Base-by-base conservation (phyloP, 306 rosid species). In the Acacia confusa region DNA sequence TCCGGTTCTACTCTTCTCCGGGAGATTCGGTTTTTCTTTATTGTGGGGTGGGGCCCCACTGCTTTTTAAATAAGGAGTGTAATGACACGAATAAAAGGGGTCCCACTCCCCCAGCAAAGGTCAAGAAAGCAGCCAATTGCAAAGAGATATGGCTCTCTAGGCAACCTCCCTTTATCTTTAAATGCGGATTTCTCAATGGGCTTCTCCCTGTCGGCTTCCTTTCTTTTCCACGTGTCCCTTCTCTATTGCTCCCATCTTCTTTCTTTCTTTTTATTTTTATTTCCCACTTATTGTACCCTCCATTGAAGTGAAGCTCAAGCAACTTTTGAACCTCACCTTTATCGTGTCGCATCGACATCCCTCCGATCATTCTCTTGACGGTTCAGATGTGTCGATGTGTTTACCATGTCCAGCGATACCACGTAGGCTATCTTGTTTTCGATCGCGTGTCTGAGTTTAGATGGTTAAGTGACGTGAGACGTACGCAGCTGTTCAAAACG, bases 71-170 rank as follows among this genome's bases (percentile, higher is more conserved):
- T 63, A 64, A 70, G 52, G 82, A 75, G 84, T 40, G 79, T 76
- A 70, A 77, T 43, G 82, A 68, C 74, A 81, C 68, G 76, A 72
- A 70, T 60, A 38, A 34, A 36, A 52, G 68, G 94, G 98, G 92
- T 0, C 97, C 97, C 96, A 85, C 84, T 86, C 82, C 87, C 34
- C 52, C 20, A 32, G 17, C 70, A 72, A 74, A 88, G 86, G 93
- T 92, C 96, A 92, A 94, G 85, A 86, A 92, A 91, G 90, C 60
- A 85, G 69, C 98, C 91, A 92, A 94, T 92, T 17, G 63, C 28
- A 63, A 71, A 72, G 92, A 89, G 92, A 85, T 91, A 75, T 36
- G 82, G 76, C 66, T 81, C 82, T 76, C 52, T 76, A 68, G 79
- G 88, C 92, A 94, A 92, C 92, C 14, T 25, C 85, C 88, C 90